A percentile compares a stretch with the other conserved stretches of the same genome.
These are phyloP conservation scores for Extremus antarcticus DNA, from an alignment of 495 filamentous ascomycete genomes.

Conservation along the genomic window DNA sequence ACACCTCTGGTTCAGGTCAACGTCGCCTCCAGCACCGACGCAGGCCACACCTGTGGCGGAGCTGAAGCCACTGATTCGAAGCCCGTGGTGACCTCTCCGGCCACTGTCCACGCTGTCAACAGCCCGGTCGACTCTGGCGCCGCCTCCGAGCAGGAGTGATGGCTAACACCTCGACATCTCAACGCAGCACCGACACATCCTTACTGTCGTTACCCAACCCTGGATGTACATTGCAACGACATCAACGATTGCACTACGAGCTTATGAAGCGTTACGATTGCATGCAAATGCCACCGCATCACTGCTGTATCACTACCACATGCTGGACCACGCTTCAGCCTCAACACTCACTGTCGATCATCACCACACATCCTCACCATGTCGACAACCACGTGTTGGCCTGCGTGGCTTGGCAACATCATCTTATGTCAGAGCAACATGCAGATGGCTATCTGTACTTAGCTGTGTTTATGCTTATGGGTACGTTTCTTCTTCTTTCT, in stretches of 20 bases:
- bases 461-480: conserved; percentile 6
- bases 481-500: conserved; percentile 1
- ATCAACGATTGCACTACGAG: not conserved
- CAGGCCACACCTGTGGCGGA: not conserved
- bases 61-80: conserved; percentile 9
- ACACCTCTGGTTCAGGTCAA: conserved; percentile 5
- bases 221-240: not conserved
- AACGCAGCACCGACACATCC: not conserved
- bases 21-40: not conserved
- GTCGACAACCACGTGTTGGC: not conserved
- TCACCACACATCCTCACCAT: not conserved
- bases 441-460: conserved; percentile 17
- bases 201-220: not conserved
- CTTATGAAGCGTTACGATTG: not conserved
- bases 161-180: not conserved
- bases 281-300: not conserved
- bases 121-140: conserved; percentile 16
- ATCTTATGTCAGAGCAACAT: conserved; percentile 3
- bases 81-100: conserved; percentile 4
- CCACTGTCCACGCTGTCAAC: conserved; percentile 5
- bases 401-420: conserved; percentile 2
- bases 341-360: not conserved
- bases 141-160: conserved; percentile 3
- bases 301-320: not conserved
- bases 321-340: not conserved